Base-by-base conservation (phyloP, 2,329 filamentous ascomycete species). In the Golovinomyces cichoracearum region DNA sequence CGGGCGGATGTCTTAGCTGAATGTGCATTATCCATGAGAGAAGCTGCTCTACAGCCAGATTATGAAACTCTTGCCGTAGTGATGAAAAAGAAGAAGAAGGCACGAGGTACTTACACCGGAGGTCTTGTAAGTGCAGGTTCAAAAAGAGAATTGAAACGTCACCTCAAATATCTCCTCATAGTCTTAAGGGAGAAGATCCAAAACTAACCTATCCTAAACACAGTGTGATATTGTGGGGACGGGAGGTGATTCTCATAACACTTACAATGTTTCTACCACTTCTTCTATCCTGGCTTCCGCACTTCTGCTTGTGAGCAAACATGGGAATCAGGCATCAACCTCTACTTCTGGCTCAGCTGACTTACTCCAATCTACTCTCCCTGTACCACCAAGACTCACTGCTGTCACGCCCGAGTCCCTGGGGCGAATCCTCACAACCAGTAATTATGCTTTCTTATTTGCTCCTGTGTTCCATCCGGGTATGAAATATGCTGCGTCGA, bases 251-350 rank as follows among this genome's bases (percentile, higher is more conserved):
- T 80, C 81, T 19, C 86, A 95, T 70, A 84, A 93, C 63, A 98
- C 90, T 29, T 98, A 93, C 75, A 98, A 98, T 64, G 88, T 98
- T 62, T 90, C 81, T 57, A 98, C 90, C 4, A 93, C 90, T 5
- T 76, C 90, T 2, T 93, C 85, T 17, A 94, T 98, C 60, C 69
- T 98, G 45, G 84, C 83, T 44, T 92, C 85, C 5, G 77, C 85
- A 4, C 68, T 92, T 25, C 73, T 98, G 31, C 71, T 92, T 57
- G 72, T 93, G 50, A 83, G 82, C 55, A 98, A 98, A 67, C 90
- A 98, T 65, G 90, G 90, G 54, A 98, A 98, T 68, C 79, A 81
- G 55, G 86, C 90, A 38, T 90, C 85, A 49, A 95, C 90, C 2
- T 94, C 86, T 49, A 86, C 90, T 60, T 95, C 88, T 2, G 90